Evolutionary conservation across 1,284 basidiomycete genomes (phyloP).

Genomic region (Ustilago tritici): DNA sequence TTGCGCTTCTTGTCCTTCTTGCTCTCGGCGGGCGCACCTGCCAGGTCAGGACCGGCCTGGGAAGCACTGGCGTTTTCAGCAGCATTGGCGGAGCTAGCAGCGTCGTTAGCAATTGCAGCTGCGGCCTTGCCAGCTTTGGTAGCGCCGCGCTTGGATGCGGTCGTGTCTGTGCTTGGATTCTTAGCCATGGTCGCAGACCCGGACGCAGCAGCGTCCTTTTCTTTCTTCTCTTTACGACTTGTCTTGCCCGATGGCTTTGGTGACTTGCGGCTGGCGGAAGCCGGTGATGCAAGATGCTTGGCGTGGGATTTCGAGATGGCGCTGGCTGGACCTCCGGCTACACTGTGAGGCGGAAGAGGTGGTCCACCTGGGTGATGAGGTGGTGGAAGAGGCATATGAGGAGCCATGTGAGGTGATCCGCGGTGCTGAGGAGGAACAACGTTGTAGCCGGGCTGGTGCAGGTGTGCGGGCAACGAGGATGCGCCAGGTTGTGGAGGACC

Average conservation of each 20-base stretch:
- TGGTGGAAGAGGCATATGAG: constrained; percentile 44
- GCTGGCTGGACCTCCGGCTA: constrained; percentile 23
- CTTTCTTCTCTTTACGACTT: constrained; percentile 41
- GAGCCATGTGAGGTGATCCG: constrained; percentile 39
- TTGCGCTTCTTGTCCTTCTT: constrained; percentile 64
- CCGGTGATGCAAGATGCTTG: constrained; percentile 36
- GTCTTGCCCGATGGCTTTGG: constrained; percentile 41
- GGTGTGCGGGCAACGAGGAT: constrained; percentile 36
- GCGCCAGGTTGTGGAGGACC: constrained; percentile 36
- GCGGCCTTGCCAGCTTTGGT: constrained; percentile 45
- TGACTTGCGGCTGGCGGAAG: constrained; percentile 42
- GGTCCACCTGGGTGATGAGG: constrained; percentile 27
- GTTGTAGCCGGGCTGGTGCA: constrained; percentile 39
- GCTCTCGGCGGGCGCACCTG: constrained; percentile 34
- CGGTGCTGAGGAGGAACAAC: constrained; percentile 43
- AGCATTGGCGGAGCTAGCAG: constrained; percentile 10
- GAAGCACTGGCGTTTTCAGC: constrained; percentile 17
- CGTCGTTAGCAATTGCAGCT: constrained; percentile 20
- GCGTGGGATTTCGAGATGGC: constrained; percentile 48
- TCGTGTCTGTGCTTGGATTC: constrained; percentile 41
- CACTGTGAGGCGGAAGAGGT: constrained; percentile 29
- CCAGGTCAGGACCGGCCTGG: constrained; percentile 10
- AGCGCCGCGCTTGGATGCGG: constrained; percentile 32
- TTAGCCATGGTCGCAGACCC: constrained; percentile 40
- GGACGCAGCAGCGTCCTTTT: constrained; percentile 35